A percentile compares a stretch with the other conserved stretches of the same genome.
Evolutionary conservation across 2,329 filamentous ascomycete species (phyloP).

Genomic region (Pseudodiploospora longispora): DNA sequence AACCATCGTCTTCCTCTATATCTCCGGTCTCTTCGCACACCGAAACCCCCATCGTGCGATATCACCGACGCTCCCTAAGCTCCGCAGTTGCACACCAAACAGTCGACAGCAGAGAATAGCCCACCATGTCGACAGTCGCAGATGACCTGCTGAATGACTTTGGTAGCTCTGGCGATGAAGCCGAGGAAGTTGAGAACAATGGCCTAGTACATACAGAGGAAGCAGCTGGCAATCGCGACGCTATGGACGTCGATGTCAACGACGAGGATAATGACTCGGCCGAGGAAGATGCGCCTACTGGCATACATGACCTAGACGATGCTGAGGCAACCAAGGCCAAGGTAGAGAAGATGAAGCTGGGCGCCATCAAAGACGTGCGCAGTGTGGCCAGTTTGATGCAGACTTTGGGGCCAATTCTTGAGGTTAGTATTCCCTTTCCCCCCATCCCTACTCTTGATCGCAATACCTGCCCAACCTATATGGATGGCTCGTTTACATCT

Average conservation of each 20-base stretch:
- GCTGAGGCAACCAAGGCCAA: conserved; percentile 67
- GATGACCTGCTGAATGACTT: conserved; percentile 83
- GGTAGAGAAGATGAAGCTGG: conserved; percentile 75
- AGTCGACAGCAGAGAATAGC: conserved; percentile 1
- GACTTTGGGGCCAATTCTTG: conserved; percentile 68
- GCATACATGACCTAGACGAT: conserved; percentile 47
- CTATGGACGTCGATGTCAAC: conserved; percentile 53
- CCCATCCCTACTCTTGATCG: conserved; percentile 14
- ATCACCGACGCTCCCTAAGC: too few relatives aligned
- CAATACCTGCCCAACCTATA: conserved; percentile 11
- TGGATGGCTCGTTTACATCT: conserved; percentile 54
- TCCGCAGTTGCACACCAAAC: background rate
- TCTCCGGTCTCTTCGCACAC: too few relatives aligned
- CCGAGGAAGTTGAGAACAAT: conserved; percentile 51
- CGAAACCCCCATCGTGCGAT: too few relatives aligned
- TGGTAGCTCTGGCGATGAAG: conserved; percentile 61
- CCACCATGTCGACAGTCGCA: conserved; percentile 75
- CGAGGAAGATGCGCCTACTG: conserved; percentile 36
- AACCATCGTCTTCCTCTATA: too few relatives aligned
- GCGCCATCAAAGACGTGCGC: conserved; percentile 66
- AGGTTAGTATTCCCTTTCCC: conserved; percentile 52
- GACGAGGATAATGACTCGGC: conserved; percentile 54
- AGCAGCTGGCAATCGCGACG: conserved; percentile 28
- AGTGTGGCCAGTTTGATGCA: conserved; percentile 76
- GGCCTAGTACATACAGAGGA: conserved; percentile 36